These are phyloP conservation scores for Dictyostelium capitatum DNA, from an alignment of 78 protist species.

Conservation along the genomic window DNA sequence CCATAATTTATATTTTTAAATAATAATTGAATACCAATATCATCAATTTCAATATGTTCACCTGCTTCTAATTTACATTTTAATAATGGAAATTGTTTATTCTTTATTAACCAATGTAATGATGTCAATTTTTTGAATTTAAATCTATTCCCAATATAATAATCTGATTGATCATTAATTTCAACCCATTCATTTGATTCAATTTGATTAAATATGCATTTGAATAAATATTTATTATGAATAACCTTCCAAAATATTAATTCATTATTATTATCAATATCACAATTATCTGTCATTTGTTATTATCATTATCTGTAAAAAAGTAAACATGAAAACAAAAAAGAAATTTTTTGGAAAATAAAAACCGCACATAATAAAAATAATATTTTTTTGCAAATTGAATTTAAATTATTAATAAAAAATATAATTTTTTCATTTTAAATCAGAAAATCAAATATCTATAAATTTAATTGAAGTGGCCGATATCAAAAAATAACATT, in stretches of 20 bases:
- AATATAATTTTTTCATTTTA: no score
- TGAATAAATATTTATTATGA: slow-evolving; percentile 12
- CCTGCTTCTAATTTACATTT: neutral
- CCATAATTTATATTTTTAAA: neutral
- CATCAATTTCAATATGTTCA: slow-evolving; percentile 5
- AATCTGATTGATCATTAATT: neutral
- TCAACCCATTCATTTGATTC: neutral
- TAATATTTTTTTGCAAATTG: no score
- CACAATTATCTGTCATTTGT: neutral
- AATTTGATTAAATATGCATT: neutral
- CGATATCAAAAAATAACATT: no score
- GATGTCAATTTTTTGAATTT: neutral
- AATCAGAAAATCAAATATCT: no score
- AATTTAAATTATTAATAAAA: no score
- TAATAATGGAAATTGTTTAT: neutral
- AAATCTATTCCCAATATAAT: neutral
- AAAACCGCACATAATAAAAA: no score
- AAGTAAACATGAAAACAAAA: no score
- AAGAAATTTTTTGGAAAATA: no score
- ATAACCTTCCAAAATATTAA: neutral
- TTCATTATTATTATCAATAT: neutral
- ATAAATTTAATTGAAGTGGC: no score
- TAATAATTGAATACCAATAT: neutral
- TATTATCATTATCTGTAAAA: no score
- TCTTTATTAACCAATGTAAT: neutral